A percentile compares a stretch with the other conserved stretches of the same genome.
Conservation (phyloP, 202 grass and related monocot genomes). For the Cymbopogon flexuosus region DNA sequence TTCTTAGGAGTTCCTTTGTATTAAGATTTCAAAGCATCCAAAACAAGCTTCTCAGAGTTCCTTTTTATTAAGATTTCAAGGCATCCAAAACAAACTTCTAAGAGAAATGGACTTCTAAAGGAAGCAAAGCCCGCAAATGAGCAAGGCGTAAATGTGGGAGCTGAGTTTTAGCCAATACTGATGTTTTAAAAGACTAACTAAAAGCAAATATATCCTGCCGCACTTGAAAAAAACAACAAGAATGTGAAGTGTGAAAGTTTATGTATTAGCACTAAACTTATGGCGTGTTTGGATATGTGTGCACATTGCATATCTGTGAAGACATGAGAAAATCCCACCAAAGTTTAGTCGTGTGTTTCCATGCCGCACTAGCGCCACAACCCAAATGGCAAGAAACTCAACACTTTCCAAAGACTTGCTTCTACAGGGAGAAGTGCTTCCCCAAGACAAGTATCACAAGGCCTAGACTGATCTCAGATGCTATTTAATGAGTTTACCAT, state of each 20-base stretch:
- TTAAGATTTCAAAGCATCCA: not conserved
- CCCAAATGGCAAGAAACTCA: not conserved
- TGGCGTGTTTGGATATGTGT: not conserved
- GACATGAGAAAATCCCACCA: not conserved
- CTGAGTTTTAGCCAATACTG: not conserved
- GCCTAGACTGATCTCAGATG: not conserved
- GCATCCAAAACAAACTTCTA: not conserved
- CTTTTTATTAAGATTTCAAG: too few species aligned
- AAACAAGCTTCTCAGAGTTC: not conserved
- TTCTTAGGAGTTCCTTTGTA: not conserved
- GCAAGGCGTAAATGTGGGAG: too few species aligned
- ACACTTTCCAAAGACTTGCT: not conserved
- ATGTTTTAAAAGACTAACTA: not conserved
- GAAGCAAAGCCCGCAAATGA: not conserved
- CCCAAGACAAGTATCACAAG: not conserved
- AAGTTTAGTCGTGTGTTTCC: not conserved
- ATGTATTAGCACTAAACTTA: not conserved
- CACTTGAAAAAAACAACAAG: too few species aligned
- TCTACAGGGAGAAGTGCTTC: not conserved
- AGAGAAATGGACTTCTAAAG: not conserved
- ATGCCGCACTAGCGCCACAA: not conserved
- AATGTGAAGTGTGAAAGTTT: not conserved
- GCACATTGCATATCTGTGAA: not conserved
- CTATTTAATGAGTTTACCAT: not conserved
- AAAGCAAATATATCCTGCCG: too few species aligned